Percentiles rank a stretch among this genome's conserved stretches.
Evolutionary conservation across 768 basidiomycete species (phyloP).

Genomic region (Phylloporus sp.): DNA sequence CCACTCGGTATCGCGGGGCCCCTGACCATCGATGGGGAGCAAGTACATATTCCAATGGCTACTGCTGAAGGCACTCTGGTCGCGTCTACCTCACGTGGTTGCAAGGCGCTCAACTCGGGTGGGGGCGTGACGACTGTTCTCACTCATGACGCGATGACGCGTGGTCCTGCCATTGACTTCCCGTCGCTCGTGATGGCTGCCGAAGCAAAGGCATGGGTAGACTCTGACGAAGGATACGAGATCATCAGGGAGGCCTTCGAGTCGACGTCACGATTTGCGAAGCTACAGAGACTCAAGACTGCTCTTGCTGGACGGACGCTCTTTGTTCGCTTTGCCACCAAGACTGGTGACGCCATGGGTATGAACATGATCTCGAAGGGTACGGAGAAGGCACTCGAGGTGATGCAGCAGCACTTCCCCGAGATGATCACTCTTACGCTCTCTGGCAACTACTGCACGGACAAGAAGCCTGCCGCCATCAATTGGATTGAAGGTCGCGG

Average conservation of each 20-base stretch:
- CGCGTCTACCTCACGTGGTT: slow-evolving; percentile 94
- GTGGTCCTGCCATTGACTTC: slow-evolving; percentile 98
- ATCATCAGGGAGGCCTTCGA: slow-evolving; percentile 85
- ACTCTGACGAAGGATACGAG: slow-evolving; percentile 70
- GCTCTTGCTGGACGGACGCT: slow-evolving; percentile 91
- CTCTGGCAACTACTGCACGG: slow-evolving; percentile 97
- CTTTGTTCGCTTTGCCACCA: slow-evolving; percentile 89
- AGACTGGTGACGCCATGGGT: slow-evolving; percentile 98
- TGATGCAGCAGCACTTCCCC: slow-evolving; percentile 73
- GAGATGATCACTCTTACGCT: slow-evolving; percentile 88
- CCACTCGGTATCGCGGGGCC: slow-evolving; percentile 97
- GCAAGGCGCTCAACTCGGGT: slow-evolving; percentile 94
- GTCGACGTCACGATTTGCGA: slow-evolving; percentile 89
- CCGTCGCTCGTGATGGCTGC: slow-evolving; percentile 76
- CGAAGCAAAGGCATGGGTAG: slow-evolving; percentile 82
- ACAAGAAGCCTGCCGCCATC: slow-evolving; percentile 99
- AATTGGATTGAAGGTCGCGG: slow-evolving; percentile 99
- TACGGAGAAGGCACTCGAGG: slow-evolving; percentile 89
- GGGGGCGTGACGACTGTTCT: slow-evolving; percentile 95
- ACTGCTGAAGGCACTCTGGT: slow-evolving; percentile 99
- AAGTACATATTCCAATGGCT: slow-evolving; percentile 95
- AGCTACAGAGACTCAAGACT: slow-evolving; percentile 78
- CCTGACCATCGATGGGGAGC: slow-evolving; percentile 78
- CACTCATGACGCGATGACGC: slow-evolving; percentile 92
- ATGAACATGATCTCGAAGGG: slow-evolving; percentile 99